A percentile compares a stretch with the other conserved stretches of the same genome.
phyloP scores from a whole-genome alignment of 2,329 filamentous ascomycete genomes.

The Exophiala mesophila region DNA sequence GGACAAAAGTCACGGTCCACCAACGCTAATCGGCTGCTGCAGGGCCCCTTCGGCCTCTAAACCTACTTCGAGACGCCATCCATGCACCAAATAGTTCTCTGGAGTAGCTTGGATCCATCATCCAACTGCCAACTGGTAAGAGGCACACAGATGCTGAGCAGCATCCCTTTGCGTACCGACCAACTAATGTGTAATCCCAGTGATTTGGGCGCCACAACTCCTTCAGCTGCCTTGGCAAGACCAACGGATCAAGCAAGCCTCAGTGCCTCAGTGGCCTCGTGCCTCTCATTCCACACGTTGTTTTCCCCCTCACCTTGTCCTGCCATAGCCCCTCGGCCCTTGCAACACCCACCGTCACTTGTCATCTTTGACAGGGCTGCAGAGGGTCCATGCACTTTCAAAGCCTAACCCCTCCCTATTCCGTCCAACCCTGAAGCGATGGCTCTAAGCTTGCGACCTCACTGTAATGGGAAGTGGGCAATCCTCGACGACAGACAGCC shows the following conservation, averaged over 20 bases:
- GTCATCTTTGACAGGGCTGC: slow-evolving; percentile 17
- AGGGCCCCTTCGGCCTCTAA: slow-evolving; percentile 3
- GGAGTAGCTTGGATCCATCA: not conserved
- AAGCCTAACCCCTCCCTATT: slow-evolving; percentile 1
- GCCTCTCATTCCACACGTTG: not conserved
- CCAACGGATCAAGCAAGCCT: not conserved
- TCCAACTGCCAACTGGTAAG: no score
- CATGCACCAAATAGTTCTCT: not conserved
- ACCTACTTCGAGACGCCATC: not conserved
- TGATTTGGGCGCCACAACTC: slow-evolving; percentile 7
- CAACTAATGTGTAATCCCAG: not conserved
- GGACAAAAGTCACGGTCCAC: no score
- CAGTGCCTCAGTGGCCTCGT: no score
- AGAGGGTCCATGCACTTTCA: slow-evolving; percentile 11
- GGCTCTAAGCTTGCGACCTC: no score
- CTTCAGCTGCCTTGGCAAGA: slow-evolving; percentile 20
- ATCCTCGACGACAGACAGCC: no score
- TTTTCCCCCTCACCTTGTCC: not conserved
- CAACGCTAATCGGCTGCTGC: slow-evolving; percentile 20
- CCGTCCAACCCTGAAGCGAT: slow-evolving; percentile 2
- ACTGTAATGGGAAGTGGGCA: no score
- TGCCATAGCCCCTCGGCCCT: not conserved
- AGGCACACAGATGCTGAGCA: no score
- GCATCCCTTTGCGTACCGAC: slow-evolving; percentile 13
- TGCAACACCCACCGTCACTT: not conserved